Evolutionary conservation across 768 basidiomycete genomes (phyloP).

Genomic region (Rhizopogon rudus): DNA sequence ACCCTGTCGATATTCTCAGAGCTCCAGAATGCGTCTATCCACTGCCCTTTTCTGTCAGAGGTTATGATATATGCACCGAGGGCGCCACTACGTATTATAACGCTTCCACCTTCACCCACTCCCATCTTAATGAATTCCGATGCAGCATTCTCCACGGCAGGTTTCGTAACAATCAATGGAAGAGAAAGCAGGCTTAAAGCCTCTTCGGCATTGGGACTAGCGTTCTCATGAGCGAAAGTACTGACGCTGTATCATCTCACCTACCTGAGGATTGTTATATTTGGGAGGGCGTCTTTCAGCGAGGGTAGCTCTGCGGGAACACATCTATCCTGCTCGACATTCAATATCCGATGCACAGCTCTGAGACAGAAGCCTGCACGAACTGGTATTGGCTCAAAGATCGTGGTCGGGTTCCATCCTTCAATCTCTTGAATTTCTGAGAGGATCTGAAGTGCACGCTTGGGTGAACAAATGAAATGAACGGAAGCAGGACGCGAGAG

Average conservation of each 20-base stretch:
- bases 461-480: conserved; percentile 86
- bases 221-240: not conserved
- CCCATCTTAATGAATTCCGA: conserved; percentile 55
- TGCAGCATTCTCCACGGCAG: conserved; percentile 64
- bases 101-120: conserved; percentile 48
- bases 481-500: conserved; percentile 49
- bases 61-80: conserved; percentile 67
- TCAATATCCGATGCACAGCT: not conserved
- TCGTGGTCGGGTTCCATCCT: conserved; percentile 60
- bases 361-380: conserved; percentile 17
- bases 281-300: conserved; percentile 51
- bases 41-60: conserved; percentile 36
- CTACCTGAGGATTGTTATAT: conserved; percentile 67
- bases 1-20: conserved; percentile 40
- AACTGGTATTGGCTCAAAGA: conserved; percentile 89
- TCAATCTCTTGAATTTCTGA: conserved; percentile 50
- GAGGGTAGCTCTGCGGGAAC: conserved; percentile 74
- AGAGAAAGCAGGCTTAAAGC: conserved; percentile 64
- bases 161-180: conserved; percentile 34
- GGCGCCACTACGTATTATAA: conserved; percentile 72
- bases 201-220: conserved; percentile 85
- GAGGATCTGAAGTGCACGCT: conserved; percentile 61
- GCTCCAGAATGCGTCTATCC: conserved; percentile 80
- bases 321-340: conserved; percentile 57
- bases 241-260: not conserved